Evolutionary conservation across 129 eudicot genomes (phyloP).

Genomic region (Arctium lappa): DNA sequence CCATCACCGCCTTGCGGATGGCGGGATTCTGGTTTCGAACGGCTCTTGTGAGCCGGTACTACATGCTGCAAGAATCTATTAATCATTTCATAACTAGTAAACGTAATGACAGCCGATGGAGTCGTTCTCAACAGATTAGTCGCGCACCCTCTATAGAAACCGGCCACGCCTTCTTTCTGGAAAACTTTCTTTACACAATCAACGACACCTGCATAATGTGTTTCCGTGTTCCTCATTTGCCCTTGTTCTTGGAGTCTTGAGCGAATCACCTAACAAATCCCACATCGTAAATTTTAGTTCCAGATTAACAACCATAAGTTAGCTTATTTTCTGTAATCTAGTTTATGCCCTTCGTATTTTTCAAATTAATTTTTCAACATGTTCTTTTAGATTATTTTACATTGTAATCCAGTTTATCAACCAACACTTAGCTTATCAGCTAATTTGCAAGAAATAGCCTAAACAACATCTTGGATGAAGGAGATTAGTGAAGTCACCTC

Average conservation of each 20-base stretch:
- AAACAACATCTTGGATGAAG: background rate
- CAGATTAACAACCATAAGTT: background rate
- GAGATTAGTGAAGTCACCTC: conserved; percentile 48
- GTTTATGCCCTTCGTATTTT: no score
- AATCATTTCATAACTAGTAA: conserved; percentile 92
- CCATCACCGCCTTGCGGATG: conserved; percentile 3
- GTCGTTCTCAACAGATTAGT: conserved; percentile 90
- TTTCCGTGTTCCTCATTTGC: conserved; percentile 44
- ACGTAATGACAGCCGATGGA: conserved; percentile 91
- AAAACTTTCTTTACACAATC: conserved; percentile 86
- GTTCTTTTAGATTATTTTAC: background rate
- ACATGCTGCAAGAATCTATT: conserved; percentile 53
- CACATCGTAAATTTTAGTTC: background rate
- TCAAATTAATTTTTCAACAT: no score
- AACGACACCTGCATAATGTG: conserved; percentile 67
- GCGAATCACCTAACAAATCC: conserved; percentile 64
- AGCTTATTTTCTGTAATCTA: background rate
- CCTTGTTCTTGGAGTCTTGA: conserved; percentile 98
- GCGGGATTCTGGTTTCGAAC: conserved; percentile 22
- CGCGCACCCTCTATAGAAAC: conserved; percentile 96
- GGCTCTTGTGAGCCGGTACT: conserved; percentile 45
- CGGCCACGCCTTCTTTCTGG: conserved; percentile 61
- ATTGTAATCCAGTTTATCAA: background rate
- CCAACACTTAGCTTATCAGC: background rate
- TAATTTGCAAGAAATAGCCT: background rate